Percentiles rank a stretch among this genome's conserved stretches.
Conservation (phyloP, 2,329 filamentous ascomycete genomes). For the Nemania serpens region DNA sequence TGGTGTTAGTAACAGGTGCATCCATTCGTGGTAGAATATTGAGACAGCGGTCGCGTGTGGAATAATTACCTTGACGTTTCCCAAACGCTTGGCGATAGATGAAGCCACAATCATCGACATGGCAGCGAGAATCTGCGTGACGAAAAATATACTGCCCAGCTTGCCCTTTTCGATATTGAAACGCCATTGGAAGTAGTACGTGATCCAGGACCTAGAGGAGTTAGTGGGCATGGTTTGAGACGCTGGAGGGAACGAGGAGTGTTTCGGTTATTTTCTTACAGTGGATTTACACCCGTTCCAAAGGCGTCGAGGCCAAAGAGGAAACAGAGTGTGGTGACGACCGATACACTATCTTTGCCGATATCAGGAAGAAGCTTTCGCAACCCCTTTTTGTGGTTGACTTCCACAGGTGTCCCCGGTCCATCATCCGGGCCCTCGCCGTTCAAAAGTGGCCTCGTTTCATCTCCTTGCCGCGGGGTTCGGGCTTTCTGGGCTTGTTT, state of each 20-base stretch:
- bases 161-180: slow-evolving; percentile 54
- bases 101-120: slow-evolving; percentile 58
- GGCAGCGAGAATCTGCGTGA: slow-evolving; percentile 56
- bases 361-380: slow-evolving; percentile 59
- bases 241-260: slow-evolving; percentile 38
- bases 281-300: slow-evolving; percentile 69
- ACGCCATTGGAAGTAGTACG: slow-evolving; percentile 58
- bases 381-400: slow-evolving; percentile 16
- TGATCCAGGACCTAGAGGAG: slow-evolving; percentile 60
- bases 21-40: no score
- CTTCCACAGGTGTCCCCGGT: neutral
- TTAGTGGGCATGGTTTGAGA: slow-evolving; percentile 36
- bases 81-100: slow-evolving; percentile 59
- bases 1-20: slow-evolving; percentile 4
- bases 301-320: slow-evolving; percentile 47
- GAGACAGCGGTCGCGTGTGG: slow-evolving; percentile 30
- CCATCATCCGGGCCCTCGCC: neutral
- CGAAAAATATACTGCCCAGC: slow-evolving; percentile 60
- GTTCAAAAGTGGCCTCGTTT: slow-evolving; percentile 32
- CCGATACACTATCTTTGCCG: slow-evolving; percentile 43
- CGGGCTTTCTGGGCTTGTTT: slow-evolving; percentile 26
- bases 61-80: slow-evolving; percentile 63
- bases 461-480: slow-evolving; percentile 12
- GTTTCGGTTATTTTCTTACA: slow-evolving; percentile 54
- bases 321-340: slow-evolving; percentile 65